These are phyloP conservation scores for Fusarium newnesense DNA, from an alignment of 2,329 filamentous ascomycete genomes.

Conservation along the genomic window DNA sequence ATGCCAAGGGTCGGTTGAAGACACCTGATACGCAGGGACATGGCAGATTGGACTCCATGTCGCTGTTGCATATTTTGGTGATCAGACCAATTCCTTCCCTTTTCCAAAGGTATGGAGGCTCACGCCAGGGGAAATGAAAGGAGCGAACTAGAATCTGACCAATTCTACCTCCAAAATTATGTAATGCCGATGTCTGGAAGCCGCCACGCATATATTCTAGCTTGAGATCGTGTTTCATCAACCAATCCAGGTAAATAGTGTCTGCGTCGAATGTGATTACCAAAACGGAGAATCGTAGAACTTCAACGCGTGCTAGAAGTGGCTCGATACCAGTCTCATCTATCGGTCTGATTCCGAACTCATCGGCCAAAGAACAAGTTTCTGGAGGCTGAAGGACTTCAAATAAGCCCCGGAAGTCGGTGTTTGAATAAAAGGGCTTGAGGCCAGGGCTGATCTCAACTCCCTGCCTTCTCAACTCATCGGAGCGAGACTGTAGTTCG, in stretches of 20 bases:
- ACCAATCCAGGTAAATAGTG: neutral
- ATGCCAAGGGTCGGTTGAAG: neutral
- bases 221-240: neutral
- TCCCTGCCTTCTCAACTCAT: accelerated
- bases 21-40: neutral
- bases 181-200: neutral
- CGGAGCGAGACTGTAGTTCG: neutral
- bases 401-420: too few species aligned
- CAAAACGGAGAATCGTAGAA: too few species aligned
- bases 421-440: neutral
- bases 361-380: neutral
- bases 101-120: too few species aligned
- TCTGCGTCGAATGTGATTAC: too few species aligned
- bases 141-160: too few species aligned
- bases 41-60: neutral
- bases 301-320: neutral
- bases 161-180: neutral
- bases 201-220: neutral
- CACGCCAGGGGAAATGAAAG: too few species aligned
- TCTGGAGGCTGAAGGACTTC: too few species aligned
- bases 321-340: neutral
- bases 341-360: neutral
- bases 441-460: neutral
- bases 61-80: neutral
- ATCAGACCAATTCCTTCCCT: too few species aligned